Evolutionary conservation across 139 green algal genomes (phyloP).

Genomic region (Closterium sp.): DNA sequence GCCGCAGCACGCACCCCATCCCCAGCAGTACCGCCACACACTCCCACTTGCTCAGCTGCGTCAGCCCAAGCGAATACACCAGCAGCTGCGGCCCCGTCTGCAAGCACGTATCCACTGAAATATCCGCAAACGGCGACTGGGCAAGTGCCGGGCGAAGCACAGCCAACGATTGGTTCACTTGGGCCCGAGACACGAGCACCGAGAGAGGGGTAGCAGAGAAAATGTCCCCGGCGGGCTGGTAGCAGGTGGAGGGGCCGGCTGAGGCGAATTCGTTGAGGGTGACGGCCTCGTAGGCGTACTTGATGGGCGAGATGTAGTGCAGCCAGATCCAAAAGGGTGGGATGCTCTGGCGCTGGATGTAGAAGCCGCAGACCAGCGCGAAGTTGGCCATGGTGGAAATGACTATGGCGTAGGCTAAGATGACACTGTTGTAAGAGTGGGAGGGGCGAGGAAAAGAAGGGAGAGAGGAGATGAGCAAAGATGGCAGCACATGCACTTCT

Average conservation of each 20-base stretch:
- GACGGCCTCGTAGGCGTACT: slow-evolving; percentile 5
- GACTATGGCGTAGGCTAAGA: not conserved
- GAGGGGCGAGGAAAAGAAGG: not conserved
- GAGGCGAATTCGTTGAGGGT: not conserved
- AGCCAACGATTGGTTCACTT: not conserved
- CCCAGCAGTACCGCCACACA: not conserved
- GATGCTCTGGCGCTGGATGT: slow-evolving; percentile 39
- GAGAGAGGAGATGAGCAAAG: not conserved
- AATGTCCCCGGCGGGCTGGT: not conserved
- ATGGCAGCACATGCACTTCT: no score
- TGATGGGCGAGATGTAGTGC: slow-evolving; percentile 53
- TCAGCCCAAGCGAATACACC: not conserved
- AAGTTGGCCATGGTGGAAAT: slow-evolving; percentile 36
- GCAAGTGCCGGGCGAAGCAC: not conserved
- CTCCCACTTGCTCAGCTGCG: not conserved
- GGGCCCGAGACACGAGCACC: not conserved
- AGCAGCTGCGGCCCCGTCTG: not conserved
- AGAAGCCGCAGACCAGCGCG: slow-evolving; percentile 34
- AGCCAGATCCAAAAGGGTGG: slow-evolving; percentile 55
- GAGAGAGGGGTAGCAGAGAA: not conserved
- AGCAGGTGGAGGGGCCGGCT: not conserved
- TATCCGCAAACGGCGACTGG: not conserved
- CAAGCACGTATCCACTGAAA: not conserved
- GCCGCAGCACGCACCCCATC: not conserved
- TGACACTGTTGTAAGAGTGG: not conserved